Percentiles rank a stretch among this genome's conserved stretches.
Evolutionary conservation across 495 filamentous ascomycete species (phyloP).

Genomic region (Oleoguttula mirabilis): DNA sequence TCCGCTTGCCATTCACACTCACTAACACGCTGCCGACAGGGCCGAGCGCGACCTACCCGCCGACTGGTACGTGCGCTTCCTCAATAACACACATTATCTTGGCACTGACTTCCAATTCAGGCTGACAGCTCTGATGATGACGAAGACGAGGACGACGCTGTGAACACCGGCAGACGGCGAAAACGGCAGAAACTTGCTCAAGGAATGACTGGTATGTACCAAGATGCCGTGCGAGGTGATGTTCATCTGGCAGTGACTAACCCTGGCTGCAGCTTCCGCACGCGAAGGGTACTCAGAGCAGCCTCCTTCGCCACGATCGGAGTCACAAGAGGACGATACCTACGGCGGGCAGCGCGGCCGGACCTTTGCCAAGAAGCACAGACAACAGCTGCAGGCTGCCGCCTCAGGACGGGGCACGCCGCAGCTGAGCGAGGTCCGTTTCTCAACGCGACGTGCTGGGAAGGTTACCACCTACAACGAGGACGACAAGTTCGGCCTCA

Average conservation of each 20-base stretch:
- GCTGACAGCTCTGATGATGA: constrained; percentile 63
- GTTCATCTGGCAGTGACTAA: too few species aligned
- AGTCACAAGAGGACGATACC: constrained; percentile 43
- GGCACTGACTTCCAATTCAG: constrained; percentile 27
- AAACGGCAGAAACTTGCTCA: constrained; percentile 34
- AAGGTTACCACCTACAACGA: constrained; percentile 81
- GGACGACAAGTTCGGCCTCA: constrained; percentile 50
- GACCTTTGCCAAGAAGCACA: constrained; percentile 55
- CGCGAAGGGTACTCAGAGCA: constrained; percentile 42
- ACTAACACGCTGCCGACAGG: constrained; percentile 33
- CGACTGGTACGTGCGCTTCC: constrained; percentile 32
- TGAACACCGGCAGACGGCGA: constrained; percentile 26
- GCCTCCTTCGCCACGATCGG: constrained; percentile 45
- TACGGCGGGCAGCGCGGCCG: constrained; percentile 64
- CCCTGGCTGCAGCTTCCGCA: constrained; percentile 45
- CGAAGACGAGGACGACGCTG: constrained; percentile 58
- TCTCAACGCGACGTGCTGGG: constrained; percentile 77
- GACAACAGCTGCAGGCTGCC: constrained; percentile 51
- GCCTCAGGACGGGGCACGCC: constrained; percentile 40
- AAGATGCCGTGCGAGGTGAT: too few species aligned
- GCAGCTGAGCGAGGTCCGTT: constrained; percentile 62
- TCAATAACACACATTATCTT: neutral
- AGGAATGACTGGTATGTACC: constrained; percentile 29
- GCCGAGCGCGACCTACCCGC: constrained; percentile 43
- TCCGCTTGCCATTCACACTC: neutral